Evolutionary conservation across 208 protist genomes (phyloP), one percentile per base, ranked within the genome.

Genomic region (Leishmania guyanensis): DNA sequence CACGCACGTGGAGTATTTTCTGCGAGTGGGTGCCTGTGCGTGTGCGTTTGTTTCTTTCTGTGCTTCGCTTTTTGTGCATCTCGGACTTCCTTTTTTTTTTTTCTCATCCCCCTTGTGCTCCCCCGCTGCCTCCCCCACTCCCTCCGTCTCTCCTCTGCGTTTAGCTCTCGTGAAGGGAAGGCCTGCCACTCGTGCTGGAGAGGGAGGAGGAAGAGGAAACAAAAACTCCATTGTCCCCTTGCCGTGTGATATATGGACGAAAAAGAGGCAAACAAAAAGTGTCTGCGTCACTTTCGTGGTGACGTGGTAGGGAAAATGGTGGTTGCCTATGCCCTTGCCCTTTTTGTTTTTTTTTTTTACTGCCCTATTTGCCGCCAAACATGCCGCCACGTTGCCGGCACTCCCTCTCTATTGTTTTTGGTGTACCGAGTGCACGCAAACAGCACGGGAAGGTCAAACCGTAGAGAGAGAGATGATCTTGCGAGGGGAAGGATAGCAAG

Each of bases 21-120:
- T 17, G 29, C 6, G 22, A 5, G 10, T 70, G 65, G 33, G 33
- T 43, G 26, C 33, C 12, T 68, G 62, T 9, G 65, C 20, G 33
- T 14, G 65, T 70, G 65, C 65, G 65, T 5, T 43, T 51, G 16
- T 50, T 43, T 72, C 39, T 72, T 29, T 72, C 39, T 72, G 16
- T 72, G 46, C 72, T 48, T 76, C 16, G n/a, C 5, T 43, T 75
- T 76, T 16, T 20, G 22, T 76, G 72, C 20, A 48, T 76, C 46
- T 58, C 17, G 14, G 16, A 10, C 72, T 20, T n/a, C 72, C n/a
- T 53, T 50, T 8, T 29, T 76, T 22, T 12, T 68, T 39, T 26
- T 26, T 26, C 0, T 8, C 58, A 3, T 26, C 10, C 50, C 6
- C 70, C 46, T 33, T 14, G 58, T 64, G 58, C 26, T 62, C 14